Base-by-base conservation (phyloP, 768 basidiomycete genomes). In the Leccinum olivaceopallidum region DNA sequence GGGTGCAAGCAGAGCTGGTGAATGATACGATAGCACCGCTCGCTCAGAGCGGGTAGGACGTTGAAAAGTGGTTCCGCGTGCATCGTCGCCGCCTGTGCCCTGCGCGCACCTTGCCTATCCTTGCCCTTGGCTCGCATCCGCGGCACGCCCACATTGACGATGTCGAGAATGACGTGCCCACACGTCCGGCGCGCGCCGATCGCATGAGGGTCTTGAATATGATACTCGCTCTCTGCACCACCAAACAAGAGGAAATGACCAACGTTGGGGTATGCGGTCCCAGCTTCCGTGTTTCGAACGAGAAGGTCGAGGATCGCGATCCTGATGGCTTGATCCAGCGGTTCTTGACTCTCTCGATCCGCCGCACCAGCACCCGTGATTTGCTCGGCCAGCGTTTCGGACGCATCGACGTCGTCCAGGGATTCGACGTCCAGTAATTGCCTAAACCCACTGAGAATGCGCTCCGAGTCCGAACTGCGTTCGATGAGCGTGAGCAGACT, bases 211-310 rank as follows among this genome's bases (percentile, higher is more conserved):
- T 26, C 26, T 26, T 26, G 26, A 26, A 26, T 26, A 26, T 26
- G 26, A 26, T 26, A 26, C 26, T 26, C 26, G 26, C 77, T 76
- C n/a, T 79, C 79, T 2, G 80, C 72, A 4, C 81, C 78, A 22
- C 91, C 90, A 67, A 95, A 92, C 22, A 97, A 81, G 12, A 98
- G 77, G 76, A 92, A 91, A 74, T 97, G 95, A 0, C 90, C 90
- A 20, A 96, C 69, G 66, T 95, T 97, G 6, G 95, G 94, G 65
- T 85, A 92, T 0, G 84, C 74, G 9, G 82, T 75, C 49, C 78
- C 81, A 0, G 76, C 71, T n/a, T 82, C 77, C 0, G 94, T 94
- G 60, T 89, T 90, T 59, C 85, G 85, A 47, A 93, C 84, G 56
- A 98, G 80, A 12, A 98, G 77, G 62, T 95, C 88, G 53, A 98